phyloP scores from a whole-genome alignment of 768 basidiomycete genomes.

The Suillus subluteus region DNA sequence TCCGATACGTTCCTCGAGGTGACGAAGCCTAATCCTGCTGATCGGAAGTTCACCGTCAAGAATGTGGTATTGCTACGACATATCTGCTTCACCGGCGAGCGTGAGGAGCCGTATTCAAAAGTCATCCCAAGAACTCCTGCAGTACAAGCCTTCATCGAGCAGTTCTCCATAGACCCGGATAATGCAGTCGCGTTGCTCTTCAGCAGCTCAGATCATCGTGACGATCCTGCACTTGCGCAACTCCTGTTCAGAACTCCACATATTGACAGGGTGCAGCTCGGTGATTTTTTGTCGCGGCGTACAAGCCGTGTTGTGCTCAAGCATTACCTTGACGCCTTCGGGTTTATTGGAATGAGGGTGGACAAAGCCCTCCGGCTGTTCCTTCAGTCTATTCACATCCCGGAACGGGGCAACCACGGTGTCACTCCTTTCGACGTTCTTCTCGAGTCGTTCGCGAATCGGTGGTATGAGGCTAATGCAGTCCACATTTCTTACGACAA shows the following conservation, averaged over 20 bases:
- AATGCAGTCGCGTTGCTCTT: conserved; percentile 75
- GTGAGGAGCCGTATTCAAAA: conserved; percentile 60
- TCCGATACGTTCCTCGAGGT: conserved; percentile 64
- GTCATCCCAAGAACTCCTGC: conserved; percentile 57
- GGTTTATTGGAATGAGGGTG: conserved; percentile 79
- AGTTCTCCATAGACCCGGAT: conserved; percentile 82
- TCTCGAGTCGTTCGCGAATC: conserved; percentile 80
- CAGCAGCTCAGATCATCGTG: conserved; percentile 56
- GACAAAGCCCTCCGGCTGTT: conserved; percentile 92
- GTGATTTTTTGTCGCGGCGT: conserved; percentile 79
- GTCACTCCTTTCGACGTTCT: conserved; percentile 53
- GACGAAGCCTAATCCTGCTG: conserved; percentile 57
- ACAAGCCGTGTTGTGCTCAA: conserved; percentile 77
- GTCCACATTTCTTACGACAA: conserved; percentile 78
- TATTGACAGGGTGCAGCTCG: conserved; percentile 80
- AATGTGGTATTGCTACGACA: conserved; percentile 81
- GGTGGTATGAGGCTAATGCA: conserved; percentile 92
- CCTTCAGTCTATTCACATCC: conserved; percentile 78
- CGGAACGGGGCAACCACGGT: conserved; percentile 42
- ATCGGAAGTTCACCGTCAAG: conserved; percentile 87
- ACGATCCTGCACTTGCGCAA: conserved; percentile 82
- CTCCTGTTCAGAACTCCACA: conserved; percentile 82
- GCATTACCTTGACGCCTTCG: conserved; percentile 86
- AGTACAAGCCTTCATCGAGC: conserved; percentile 73
- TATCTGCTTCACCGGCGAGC: conserved; percentile 69